phyloP scores from a whole-genome alignment of 345 rosid genomes.

The Lepidium aucheri region DNA sequence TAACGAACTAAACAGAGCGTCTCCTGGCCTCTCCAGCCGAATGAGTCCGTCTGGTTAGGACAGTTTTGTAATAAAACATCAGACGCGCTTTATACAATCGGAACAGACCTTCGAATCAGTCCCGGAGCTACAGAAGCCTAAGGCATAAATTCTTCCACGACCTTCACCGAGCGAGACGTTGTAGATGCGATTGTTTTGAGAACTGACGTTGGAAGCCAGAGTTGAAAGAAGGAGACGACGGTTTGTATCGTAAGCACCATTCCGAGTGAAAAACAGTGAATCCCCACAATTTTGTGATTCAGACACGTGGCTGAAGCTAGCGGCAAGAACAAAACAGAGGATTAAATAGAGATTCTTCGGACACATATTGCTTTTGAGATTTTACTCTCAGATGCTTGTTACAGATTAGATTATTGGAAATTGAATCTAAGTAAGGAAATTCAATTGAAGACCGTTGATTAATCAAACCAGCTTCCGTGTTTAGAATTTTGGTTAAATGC shows the following conservation, averaged over 20 bases:
- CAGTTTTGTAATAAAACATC: background rate
- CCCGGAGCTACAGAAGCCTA: background rate
- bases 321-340: background rate
- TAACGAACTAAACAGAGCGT: slow-evolving; percentile 34
- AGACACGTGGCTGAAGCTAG: background rate
- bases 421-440: too few species aligned
- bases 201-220: background rate
- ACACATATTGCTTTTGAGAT: background rate
- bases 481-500: too few species aligned
- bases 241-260: background rate
- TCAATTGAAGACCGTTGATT: too few species aligned
- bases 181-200: background rate
- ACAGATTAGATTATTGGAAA: too few species aligned
- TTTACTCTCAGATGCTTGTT: too few species aligned
- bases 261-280: background rate
- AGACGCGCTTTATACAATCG: background rate
- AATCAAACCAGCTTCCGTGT: too few species aligned
- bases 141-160: background rate
- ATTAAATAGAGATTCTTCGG: background rate
- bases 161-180: background rate
- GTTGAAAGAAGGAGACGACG: background rate
- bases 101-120: background rate
- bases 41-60: slow-evolving; percentile 11
- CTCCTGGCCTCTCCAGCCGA: background rate
- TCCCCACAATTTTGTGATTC: background rate